Base-by-base conservation (phyloP, 2,329 filamentous ascomycete genomes). In the Botryotinia narcissicola region DNA sequence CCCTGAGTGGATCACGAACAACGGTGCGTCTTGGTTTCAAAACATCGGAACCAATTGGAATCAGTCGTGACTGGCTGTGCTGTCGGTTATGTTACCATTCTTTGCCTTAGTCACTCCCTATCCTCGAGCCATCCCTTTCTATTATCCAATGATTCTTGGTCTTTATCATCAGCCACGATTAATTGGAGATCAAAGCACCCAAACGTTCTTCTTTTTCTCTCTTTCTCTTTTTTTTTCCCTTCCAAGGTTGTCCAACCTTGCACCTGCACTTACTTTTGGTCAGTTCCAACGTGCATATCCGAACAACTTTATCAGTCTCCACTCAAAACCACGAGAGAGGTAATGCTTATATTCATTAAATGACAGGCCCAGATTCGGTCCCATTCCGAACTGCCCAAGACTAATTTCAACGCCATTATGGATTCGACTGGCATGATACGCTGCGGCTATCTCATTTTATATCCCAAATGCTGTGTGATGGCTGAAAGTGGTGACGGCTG, bases 281-380 rank as follows among this genome's bases (percentile, higher is more conserved):
- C 48, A 51, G 22, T 7, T 51, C 48, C 44, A 48, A 51, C 25
- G 46, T n/a, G 42, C 29, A 51, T n/a, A 70, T 57, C 42, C 37
- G 37, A 57, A n/a, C 9, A 20, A 40, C 22, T 57, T 59, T 35
- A 70, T 60, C 51, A 20, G 25, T 67, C 40, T 44, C 68, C 68
- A 61, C 54, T 48, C 4, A 1, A 29, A 60, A 25, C 40, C 68
- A 70, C 68, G 29, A 46, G 40, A 10, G 37, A 67, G 44, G 51
- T 20, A 69, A 69, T 69, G 48, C 66, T 69, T 69, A 40, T 51
- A 35, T 35, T 35, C 44, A 64, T 46, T 29, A 67, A 72, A 67
- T 64, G 70, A 66, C 61, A 35, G 61, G 60, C 44, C 35, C 57
- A 46, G 40, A 46, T 46, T 59, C 60, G 61, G 70, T 66, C 60